Evolutionary conservation across 1,139 yeast genomes (phyloP).

Genomic region (Petasospora rhodanensis): DNA sequence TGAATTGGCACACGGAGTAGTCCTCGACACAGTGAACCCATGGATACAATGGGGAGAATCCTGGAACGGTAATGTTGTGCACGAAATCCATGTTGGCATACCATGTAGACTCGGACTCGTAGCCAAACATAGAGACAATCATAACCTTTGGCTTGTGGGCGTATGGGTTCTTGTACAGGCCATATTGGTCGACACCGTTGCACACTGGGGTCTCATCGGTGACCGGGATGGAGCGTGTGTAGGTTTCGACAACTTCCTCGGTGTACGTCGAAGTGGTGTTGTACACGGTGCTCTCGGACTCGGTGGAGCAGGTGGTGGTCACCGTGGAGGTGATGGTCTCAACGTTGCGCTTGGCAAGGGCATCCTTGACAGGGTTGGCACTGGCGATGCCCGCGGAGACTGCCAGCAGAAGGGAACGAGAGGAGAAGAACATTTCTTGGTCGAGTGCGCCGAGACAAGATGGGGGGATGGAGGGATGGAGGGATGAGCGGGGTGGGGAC

Average conservation of each 20-base stretch:
- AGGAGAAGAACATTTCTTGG: no score
- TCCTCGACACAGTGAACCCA: conserved; percentile 14
- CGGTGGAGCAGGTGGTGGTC: conserved; percentile 7
- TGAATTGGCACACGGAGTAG: conserved; percentile 14
- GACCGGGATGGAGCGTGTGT: conserved; percentile 2
- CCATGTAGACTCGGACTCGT: conserved; percentile 12
- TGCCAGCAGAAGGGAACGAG: not conserved
- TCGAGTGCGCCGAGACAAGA: no score
- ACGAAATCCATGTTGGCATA: conserved; percentile 11
- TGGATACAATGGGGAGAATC: conserved; percentile 13
- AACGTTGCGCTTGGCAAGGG: conserved; percentile 5
- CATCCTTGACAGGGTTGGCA: conserved; percentile 9
- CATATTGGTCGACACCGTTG: conserved; percentile 5
- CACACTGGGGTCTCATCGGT: conserved; percentile 1
- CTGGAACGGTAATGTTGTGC: conserved; percentile 15
- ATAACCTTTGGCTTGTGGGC: conserved; percentile 14
- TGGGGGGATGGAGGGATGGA: no score
- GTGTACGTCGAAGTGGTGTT: conserved; percentile 8
- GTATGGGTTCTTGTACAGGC: conserved; percentile 10
- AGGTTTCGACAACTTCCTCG: conserved; percentile 1
- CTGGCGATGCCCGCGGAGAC: conserved; percentile 2
- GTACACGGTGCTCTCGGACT: conserved; percentile 5
- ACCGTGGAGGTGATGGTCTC: conserved; percentile 5
- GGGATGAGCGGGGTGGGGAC: no score
- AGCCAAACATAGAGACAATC: conserved; percentile 10